Evolutionary conservation across 2,329 filamentous ascomycete genomes (phyloP).

Genomic region (Ophiostoma triangulosporum): DNA sequence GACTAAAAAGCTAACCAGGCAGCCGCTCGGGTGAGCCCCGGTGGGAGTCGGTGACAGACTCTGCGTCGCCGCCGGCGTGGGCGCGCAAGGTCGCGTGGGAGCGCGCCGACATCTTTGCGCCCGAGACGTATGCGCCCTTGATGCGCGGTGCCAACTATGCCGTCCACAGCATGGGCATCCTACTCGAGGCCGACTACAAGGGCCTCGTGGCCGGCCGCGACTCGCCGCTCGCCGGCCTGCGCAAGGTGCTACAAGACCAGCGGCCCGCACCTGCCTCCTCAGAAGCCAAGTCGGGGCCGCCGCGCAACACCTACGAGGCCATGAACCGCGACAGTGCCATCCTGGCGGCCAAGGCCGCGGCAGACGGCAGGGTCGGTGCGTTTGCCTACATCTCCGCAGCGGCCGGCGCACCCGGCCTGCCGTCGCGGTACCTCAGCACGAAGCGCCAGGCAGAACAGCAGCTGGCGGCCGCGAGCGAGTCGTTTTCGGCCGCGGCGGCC

Average conservation of each 20-base stretch:
- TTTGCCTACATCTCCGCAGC: slow-evolving; percentile 88
- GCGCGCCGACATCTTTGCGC: slow-evolving; percentile 74
- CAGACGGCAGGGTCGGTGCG: slow-evolving; percentile 45
- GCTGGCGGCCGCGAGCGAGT: slow-evolving; percentile 35
- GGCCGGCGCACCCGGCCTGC: slow-evolving; percentile 71
- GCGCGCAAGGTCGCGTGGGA: slow-evolving; percentile 74
- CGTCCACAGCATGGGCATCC: slow-evolving; percentile 89
- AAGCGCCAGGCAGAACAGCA: slow-evolving; percentile 74
- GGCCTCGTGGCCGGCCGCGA: slow-evolving; percentile 73
- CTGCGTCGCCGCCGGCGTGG: slow-evolving; percentile 60
- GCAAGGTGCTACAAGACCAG: slow-evolving; percentile 57
- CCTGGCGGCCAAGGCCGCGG: slow-evolving; percentile 65
- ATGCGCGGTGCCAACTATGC: slow-evolving; percentile 70
- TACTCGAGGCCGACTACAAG: slow-evolving; percentile 97
- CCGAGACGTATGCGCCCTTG: slow-evolving; percentile 62
- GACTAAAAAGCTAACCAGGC: not conserved
- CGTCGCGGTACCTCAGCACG: slow-evolving; percentile 72
- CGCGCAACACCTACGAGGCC: slow-evolving; percentile 62
- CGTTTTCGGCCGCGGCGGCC: slow-evolving; percentile 24
- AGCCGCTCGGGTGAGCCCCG: slow-evolving; percentile 83
- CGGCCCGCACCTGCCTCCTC: slow-evolving; percentile 42
- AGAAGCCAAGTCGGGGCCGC: not conserved
- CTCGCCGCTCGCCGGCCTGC: slow-evolving; percentile 64
- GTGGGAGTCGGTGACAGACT: slow-evolving; percentile 71
- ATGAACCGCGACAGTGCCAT: slow-evolving; percentile 93